These are phyloP conservation scores for Cicer arietinum DNA, from an alignment of 306 rosid species.

Conservation along the genomic window DNA sequence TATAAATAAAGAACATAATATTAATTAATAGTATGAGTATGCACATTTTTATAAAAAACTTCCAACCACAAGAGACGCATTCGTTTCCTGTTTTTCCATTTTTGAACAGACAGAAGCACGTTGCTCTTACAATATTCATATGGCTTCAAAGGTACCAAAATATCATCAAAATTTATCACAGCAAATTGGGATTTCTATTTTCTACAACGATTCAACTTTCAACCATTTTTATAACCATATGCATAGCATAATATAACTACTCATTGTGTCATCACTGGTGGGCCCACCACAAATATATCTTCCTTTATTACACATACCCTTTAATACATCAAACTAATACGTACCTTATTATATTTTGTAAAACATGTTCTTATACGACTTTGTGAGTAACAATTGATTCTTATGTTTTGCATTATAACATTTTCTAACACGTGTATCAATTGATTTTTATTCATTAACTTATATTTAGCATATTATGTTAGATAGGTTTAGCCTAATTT, in stretches of 20 bases:
- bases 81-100: constrained; percentile 37
- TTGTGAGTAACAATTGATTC: not conserved
- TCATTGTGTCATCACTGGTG: not conserved
- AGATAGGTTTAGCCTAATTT: not conserved
- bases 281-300: not conserved
- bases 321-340: not conserved
- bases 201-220: not conserved
- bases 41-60: not conserved
- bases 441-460: not conserved
- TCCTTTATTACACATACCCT: not conserved
- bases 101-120: constrained; percentile 42
- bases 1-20: not conserved
- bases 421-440: no score
- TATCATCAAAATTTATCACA: not conserved
- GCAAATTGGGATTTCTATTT: constrained; percentile 20
- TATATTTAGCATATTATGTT: not conserved
- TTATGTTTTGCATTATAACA: no score
- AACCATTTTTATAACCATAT: not conserved
- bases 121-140: constrained; percentile 18
- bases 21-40: constrained; percentile 16
- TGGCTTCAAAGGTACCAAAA: not conserved
- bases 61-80: constrained; percentile 6
- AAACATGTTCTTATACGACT: not conserved
- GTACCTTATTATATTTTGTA: not conserved
- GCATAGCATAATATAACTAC: not conserved